A percentile compares a stretch with the other conserved stretches of the same genome.
These are phyloP conservation scores for Taphrina populina DNA, from an alignment of 1,139 yeast genomes.

Conservation along the genomic window DNA sequence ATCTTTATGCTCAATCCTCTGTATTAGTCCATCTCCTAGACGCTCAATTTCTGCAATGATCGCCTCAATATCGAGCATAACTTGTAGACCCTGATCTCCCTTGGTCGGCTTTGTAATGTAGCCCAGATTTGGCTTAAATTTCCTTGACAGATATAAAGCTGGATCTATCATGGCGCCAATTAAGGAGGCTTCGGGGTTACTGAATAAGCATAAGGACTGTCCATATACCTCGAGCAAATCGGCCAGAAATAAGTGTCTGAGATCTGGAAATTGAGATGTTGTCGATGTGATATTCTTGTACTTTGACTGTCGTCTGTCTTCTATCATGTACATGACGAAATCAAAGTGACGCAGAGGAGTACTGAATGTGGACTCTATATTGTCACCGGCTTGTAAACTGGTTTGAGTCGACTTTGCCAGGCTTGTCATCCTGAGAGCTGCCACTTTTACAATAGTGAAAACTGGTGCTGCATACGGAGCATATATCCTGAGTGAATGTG, in stretches of 20 bases:
- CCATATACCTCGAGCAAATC: constrained; percentile 51
- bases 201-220: constrained; percentile 40
- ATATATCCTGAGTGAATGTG: constrained; percentile 14
- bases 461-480: constrained; percentile 80
- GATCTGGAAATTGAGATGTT: neutral
- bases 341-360: constrained; percentile 86
- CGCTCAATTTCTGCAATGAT: constrained; percentile 68
- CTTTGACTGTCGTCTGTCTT: constrained; percentile 41
- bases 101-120: constrained; percentile 66
- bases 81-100: constrained; percentile 39
- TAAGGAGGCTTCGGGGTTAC: constrained; percentile 42
- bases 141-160: constrained; percentile 60
- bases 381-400: constrained; percentile 49
- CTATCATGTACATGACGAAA: constrained; percentile 61
- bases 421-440: constrained; percentile 84
- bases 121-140: constrained; percentile 75
- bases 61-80: constrained; percentile 72
- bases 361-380: constrained; percentile 50
- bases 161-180: constrained; percentile 73
- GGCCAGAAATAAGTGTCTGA: constrained; percentile 4
- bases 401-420: constrained; percentile 73
- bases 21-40: constrained; percentile 67
- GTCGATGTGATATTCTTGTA: constrained; percentile 41
- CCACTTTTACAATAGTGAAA: constrained; percentile 65
- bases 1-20: too few species aligned